A percentile compares a stretch with the other conserved stretches of the same genome.
phyloP scores from a whole-genome alignment of 139 green algal genomes.

The Picochlorum costavermella region DNA sequence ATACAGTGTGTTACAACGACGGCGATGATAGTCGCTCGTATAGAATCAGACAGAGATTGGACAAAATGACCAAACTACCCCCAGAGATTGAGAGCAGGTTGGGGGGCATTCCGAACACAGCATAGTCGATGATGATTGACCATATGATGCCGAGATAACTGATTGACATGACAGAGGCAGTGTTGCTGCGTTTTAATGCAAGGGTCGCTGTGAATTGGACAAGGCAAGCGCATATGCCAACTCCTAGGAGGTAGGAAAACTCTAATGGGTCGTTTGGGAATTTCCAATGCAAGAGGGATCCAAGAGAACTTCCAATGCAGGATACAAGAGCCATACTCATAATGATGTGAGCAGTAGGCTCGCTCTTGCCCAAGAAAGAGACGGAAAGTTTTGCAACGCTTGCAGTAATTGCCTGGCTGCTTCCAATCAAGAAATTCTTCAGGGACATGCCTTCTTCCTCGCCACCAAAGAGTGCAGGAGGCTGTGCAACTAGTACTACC shows the following conservation, averaged over 20 bases:
- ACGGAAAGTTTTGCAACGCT: not conserved
- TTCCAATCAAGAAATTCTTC: not conserved
- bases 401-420: not conserved
- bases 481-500: not conserved
- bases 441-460: not conserved
- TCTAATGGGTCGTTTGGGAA: not conserved
- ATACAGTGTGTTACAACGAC: too few species aligned
- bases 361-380: not conserved
- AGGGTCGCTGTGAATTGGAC: not conserved
- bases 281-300: not conserved
- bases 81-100: not conserved
- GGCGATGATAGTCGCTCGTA: not conserved
- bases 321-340: not conserved
- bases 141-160: not conserved
- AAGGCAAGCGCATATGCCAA: not conserved
- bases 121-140: not conserved
- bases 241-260: not conserved
- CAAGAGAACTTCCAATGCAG: not conserved
- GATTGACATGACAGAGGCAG: not conserved
- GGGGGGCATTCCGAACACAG: not conserved
- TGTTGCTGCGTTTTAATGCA: not conserved
- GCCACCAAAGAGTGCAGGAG: not conserved
- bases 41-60: not conserved
- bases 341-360: not conserved
- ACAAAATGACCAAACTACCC: not conserved